Evolutionary conservation across 2,329 filamentous ascomycete genomes (phyloP), one percentile per base, ranked within the genome.

Genomic region (Drechslerella stenobrocha): DNA sequence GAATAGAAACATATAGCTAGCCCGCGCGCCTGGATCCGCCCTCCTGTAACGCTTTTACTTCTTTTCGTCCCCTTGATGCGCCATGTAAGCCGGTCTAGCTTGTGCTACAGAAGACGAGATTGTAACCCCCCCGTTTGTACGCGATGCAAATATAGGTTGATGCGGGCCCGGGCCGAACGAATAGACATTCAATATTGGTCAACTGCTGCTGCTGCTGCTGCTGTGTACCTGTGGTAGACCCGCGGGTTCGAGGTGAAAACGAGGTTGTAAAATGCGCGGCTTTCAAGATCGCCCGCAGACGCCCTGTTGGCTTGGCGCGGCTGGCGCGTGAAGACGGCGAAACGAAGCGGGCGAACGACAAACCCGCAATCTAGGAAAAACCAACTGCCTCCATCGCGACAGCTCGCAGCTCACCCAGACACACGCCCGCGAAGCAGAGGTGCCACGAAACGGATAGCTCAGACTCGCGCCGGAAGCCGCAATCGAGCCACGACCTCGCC

Each of bases 61-160:
- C 18, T 18, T 18, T 50, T 18, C n/a, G n/a, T 20, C 18, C 50
- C 42, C 42, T 50, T 42, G 44, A 58, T 32, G 45, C 50, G 45
- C 15, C 53, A 50, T 50, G 45, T 58, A 50, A 58, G 45, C 53
- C 24, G 22, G 34, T 34, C 45, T 23, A 55, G 28, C 18, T 23
- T 35, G 42, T 56, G 11, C 53, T 57, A 42, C 40, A 56, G 44
- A 48, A 28, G 30, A 34, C 11, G n/a, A 57, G 9, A 37, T 35
- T 23, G 37, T n/a, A 42, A n/a, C 34, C n/a, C 8, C 34, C 34
- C 15, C 9, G 4, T 20, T 42, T 20, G 34, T 37, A 37, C 3
- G 37, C 3, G 15, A 42, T 18, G 37, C 2, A 18, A 42, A 5
- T 2, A 20, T 20, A 18, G 8, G 3, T 20, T 18, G 37, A n/a